Percentiles rank a stretch among this genome's conserved stretches.
Evolutionary conservation across 2,329 filamentous ascomycete genomes (phyloP).

Genomic region (Colletotrichum gloeosporioides): DNA sequence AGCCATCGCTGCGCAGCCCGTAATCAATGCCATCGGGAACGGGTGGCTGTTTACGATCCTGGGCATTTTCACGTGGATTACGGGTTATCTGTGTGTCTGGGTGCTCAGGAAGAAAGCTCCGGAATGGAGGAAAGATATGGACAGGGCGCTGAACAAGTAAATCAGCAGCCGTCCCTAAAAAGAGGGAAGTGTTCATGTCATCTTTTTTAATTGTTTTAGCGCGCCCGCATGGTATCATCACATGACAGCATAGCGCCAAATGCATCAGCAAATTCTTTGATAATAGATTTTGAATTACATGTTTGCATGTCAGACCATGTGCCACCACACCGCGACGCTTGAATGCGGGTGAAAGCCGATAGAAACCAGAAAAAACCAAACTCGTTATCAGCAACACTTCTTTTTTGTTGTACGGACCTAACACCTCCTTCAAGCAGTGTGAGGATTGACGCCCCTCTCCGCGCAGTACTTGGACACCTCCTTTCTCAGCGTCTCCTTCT

Average conservation of each 20-base stretch:
- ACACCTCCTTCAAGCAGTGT: background rate
- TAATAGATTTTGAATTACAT: background rate
- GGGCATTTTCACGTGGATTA: slow-evolving; percentile 58
- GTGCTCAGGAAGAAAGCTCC: slow-evolving; percentile 64
- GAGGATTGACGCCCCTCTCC: slow-evolving; percentile 55
- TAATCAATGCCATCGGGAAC: slow-evolving; percentile 73
- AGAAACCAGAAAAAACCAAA: background rate
- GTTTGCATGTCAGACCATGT: background rate
- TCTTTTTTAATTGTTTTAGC: background rate
- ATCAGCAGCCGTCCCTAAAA: background rate
- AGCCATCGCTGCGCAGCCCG: slow-evolving; percentile 70
- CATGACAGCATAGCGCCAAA: background rate
- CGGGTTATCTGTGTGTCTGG: slow-evolving; percentile 63
- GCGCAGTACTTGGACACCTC: slow-evolving; percentile 79
- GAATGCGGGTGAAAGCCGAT: background rate
- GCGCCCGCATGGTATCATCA: background rate
- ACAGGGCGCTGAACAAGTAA: slow-evolving; percentile 43
- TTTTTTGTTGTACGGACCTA: background rate
- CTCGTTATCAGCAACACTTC: background rate
- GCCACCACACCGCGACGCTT: background rate
- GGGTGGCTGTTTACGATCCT: slow-evolving; percentile 76
- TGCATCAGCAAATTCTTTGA: background rate
- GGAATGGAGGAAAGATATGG: slow-evolving; percentile 70
- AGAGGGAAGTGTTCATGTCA: background rate
- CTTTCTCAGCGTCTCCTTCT: slow-evolving; percentile 70